A percentile compares a stretch with the other conserved stretches of the same genome.
These are phyloP conservation scores for Terfezia claveryi DNA, from an alignment of 495 filamentous ascomycete genomes.

Conservation along the genomic window DNA sequence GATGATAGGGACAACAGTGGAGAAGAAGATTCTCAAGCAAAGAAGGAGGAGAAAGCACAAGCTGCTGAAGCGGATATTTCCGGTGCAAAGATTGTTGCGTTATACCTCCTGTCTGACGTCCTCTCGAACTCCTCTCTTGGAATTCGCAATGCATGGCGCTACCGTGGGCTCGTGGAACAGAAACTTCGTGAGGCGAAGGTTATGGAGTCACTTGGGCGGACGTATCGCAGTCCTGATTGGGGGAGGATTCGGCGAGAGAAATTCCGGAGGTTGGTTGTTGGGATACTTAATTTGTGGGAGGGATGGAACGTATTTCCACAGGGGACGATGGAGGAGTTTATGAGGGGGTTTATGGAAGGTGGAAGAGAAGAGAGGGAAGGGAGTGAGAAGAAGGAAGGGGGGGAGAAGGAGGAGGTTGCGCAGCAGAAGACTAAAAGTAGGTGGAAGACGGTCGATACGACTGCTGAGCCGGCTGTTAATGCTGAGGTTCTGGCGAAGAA, in stretches of 20 bases:
- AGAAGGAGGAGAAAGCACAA: constrained; percentile 22
- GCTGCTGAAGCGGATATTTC: constrained; percentile 36
- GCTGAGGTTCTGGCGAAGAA: constrained; percentile 18
- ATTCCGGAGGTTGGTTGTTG: constrained; percentile 63
- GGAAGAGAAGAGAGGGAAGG: constrained; percentile 16
- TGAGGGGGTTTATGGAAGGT: constrained; percentile 17
- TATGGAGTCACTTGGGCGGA: constrained; percentile 59
- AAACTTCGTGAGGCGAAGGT: constrained; percentile 44
- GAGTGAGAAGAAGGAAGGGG: constrained; percentile 9
- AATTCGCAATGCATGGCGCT: constrained; percentile 76
- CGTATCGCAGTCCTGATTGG: constrained; percentile 60
- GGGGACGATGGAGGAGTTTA: not conserved
- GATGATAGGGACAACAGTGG: constrained; percentile 21
- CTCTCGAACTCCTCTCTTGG: constrained; percentile 67
- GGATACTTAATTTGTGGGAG: constrained; percentile 64
- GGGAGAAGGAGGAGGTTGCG: constrained; percentile 20
- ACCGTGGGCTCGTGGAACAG: constrained; percentile 63
- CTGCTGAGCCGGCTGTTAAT: constrained; percentile 16
- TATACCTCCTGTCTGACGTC: constrained; percentile 77
- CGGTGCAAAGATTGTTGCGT: constrained; percentile 51
- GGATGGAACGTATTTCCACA: constrained; percentile 18
- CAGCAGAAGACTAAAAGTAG: constrained; percentile 36
- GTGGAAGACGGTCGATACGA: constrained; percentile 50
- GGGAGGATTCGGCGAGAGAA: constrained; percentile 69
- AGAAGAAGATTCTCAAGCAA: constrained; percentile 6